phyloP scores from a whole-genome alignment of 2,329 filamentous ascomycete genomes.

The Colletotrichum costaricense region DNA sequence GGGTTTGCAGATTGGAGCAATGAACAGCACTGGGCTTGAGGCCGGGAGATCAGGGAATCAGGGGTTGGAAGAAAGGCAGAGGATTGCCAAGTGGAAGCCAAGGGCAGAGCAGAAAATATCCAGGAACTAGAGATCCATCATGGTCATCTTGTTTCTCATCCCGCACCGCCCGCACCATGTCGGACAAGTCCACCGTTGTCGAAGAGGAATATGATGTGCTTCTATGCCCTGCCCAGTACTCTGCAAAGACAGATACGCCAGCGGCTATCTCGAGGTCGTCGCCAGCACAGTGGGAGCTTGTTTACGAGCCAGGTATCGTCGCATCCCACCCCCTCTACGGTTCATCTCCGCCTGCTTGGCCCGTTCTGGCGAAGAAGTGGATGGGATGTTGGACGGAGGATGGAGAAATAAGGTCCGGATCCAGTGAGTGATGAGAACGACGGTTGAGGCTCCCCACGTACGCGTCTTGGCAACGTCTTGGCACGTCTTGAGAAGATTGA shows the following conservation, averaged over 20 bases:
- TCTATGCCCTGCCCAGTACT: background rate
- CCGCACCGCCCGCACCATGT: background rate
- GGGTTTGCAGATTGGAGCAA: conserved; percentile 14
- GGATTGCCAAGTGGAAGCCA: background rate
- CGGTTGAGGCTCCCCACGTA: conserved; percentile 29
- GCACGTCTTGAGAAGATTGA: conserved; percentile 22
- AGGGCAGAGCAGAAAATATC: conserved; percentile 1
- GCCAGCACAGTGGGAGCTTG: background rate
- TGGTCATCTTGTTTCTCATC: conserved; percentile 5
- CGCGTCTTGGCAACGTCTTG: conserved; percentile 28
- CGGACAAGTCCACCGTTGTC: background rate
- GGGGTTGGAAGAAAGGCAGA: background rate
- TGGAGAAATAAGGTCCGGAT: conserved; percentile 31
- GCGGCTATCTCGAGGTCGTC: conserved; percentile 17
- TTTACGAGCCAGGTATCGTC: conserved; percentile 22
- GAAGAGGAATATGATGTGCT: background rate
- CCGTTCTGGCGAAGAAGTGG: background rate
- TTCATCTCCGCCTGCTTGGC: conserved; percentile 26
- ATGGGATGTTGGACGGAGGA: conserved; percentile 3
- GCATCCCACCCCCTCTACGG: conserved; percentile 2
- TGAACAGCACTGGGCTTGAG: background rate
- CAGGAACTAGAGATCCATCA: conserved; percentile 14
- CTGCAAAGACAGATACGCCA: conserved; percentile 1
- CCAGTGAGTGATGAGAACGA: conserved; percentile 13
- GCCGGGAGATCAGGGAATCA: background rate